Percentiles rank a stretch among this genome's conserved stretches.
Evolutionary conservation across 441 rosid species (phyloP).

Genomic region (Mallotus japonicus): DNA sequence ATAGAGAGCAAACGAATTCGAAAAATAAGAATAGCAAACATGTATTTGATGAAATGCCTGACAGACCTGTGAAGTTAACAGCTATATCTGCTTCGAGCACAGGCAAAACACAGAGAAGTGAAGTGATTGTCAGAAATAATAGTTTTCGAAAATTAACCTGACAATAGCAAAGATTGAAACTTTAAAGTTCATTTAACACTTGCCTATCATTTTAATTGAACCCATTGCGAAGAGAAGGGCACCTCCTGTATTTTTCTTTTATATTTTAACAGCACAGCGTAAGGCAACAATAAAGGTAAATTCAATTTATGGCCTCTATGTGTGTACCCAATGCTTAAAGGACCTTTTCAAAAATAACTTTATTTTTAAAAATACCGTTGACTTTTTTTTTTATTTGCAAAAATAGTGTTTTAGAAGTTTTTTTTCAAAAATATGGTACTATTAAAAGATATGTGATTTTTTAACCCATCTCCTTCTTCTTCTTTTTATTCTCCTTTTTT

Average conservation of each 20-base stretch:
- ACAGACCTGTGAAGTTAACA: constrained; percentile 89
- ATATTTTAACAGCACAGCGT: background rate
- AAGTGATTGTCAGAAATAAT: background rate
- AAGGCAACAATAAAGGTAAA: background rate
- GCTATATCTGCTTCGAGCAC: constrained; percentile 69
- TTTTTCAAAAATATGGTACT: too few species aligned
- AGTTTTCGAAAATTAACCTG: background rate
- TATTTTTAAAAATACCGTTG: too few species aligned
- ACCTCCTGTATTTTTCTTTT: too few species aligned
- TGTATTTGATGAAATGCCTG: constrained; percentile 59
- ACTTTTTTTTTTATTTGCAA: too few species aligned
- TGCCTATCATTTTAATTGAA: constrained; percentile 73
- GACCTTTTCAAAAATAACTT: too few species aligned
- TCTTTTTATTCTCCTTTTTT: too few species aligned
- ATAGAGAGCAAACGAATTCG: constrained; percentile 7
- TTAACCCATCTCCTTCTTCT: too few species aligned
- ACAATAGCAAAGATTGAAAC: background rate
- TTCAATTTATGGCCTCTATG: background rate
- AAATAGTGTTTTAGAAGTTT: too few species aligned
- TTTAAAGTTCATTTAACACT: constrained; percentile 26
- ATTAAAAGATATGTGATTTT: too few species aligned
- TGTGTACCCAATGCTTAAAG: background rate
- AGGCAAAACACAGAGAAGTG: background rate
- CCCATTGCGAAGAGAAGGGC: constrained; percentile 43
- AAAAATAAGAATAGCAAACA: background rate